Evolutionary conservation across 139 green algal genomes (phyloP).

Genomic region (Micractinium conductrix): DNA sequence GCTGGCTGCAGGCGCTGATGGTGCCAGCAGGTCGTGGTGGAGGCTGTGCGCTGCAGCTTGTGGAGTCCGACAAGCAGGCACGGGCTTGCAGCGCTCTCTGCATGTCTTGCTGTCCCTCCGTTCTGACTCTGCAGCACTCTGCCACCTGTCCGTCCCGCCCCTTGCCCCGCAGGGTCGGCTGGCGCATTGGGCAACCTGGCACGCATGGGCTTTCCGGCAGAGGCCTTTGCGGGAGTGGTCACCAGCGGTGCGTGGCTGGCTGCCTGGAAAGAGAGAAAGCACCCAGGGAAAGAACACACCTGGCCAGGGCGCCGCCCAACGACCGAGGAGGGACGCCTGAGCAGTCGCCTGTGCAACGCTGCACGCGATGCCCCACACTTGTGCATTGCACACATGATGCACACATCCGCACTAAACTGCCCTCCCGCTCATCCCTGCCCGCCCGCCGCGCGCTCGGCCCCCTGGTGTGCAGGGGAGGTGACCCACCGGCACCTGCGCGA

Average conservation of each 20-base stretch:
- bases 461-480: too few relatives aligned
- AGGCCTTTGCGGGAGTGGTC: constrained; percentile 70
- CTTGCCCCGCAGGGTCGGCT: constrained; percentile 44
- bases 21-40: neutral
- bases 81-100: neutral
- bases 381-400: neutral
- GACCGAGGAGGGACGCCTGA: too few relatives aligned
- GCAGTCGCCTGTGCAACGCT: too few relatives aligned
- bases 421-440: constrained; percentile 57
- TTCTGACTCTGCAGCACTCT: neutral
- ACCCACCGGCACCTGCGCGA: constrained; percentile 60
- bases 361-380: too few relatives aligned
- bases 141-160: neutral
- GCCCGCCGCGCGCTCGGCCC: too few relatives aligned
- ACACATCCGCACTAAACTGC: too few relatives aligned
- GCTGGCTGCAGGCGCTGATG: neutral
- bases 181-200: constrained; percentile 77
- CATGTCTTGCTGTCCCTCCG: neutral
- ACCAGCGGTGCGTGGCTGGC: too few relatives aligned
- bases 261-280: too few relatives aligned
- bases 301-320: too few relatives aligned
- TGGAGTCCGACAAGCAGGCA: too few relatives aligned
- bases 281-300: too few relatives aligned
- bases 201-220: constrained; percentile 79
- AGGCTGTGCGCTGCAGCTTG: neutral